Percentiles rank a stretch among this genome's conserved stretches.
These are phyloP conservation scores for Citeromyces siamensis DNA, from an alignment of 1,139 yeast genomes.

Conservation along the genomic window DNA sequence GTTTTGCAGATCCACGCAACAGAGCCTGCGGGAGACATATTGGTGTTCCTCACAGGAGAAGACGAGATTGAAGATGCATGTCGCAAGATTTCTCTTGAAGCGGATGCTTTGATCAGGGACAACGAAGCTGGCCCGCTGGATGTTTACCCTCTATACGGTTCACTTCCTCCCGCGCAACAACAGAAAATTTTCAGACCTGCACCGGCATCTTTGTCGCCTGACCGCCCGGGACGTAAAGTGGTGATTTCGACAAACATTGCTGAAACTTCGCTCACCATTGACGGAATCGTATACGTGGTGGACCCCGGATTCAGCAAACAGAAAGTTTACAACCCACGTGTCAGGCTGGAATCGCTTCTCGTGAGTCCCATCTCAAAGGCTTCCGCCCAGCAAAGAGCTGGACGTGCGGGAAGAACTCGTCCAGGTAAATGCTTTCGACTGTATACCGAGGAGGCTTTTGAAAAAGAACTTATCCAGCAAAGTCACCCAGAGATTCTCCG, in stretches of 20 bases:
- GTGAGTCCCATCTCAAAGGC: constrained; percentile 97
- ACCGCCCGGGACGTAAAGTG: constrained; percentile 87
- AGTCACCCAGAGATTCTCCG: constrained; percentile 93
- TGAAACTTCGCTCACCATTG: constrained; percentile 94
- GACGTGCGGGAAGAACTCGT: constrained; percentile 99
- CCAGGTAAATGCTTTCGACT: constrained; percentile 97
- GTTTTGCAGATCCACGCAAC: constrained; percentile 95
- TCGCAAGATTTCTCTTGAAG: constrained; percentile 75
- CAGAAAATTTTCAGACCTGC: constrained; percentile 91
- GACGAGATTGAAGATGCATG: constrained; percentile 98
- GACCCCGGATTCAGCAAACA: constrained; percentile 98
- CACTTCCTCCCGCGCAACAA: constrained; percentile 92
- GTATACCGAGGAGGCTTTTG: constrained; percentile 94
- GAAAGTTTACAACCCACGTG: constrained; percentile 93
- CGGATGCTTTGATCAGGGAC: constrained; percentile 79
- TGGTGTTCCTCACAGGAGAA: constrained; percentile 89
- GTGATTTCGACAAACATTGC: constrained; percentile 95
- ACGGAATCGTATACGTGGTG: constrained; percentile 93
- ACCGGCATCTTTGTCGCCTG: constrained; percentile 50
- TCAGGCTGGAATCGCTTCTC: constrained; percentile 85
- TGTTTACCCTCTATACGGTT: constrained; percentile 91
- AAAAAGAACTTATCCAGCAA: constrained; percentile 87
- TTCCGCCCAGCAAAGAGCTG: constrained; percentile 96
- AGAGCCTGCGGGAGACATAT: constrained; percentile 86
- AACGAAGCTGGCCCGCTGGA: constrained; percentile 80